These are phyloP conservation scores for Solanum pinnatisectum DNA, from an alignment of 257 asterid species.

Conservation along the genomic window DNA sequence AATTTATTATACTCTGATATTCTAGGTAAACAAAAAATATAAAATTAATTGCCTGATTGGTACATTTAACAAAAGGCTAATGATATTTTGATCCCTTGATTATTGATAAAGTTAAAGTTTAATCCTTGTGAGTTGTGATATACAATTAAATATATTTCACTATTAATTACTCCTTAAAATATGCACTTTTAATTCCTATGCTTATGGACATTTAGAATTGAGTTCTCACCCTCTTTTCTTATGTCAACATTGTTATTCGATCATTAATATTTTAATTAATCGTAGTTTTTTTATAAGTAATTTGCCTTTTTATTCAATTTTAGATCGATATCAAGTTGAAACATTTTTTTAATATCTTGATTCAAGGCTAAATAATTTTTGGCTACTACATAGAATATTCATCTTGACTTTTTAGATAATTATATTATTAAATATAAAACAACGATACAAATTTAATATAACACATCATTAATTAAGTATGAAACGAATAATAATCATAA, in stretches of 20 bases:
- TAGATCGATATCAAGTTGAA: background rate
- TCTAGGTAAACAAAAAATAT: background rate
- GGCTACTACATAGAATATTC: background rate
- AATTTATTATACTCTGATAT: background rate
- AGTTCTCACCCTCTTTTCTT: background rate
- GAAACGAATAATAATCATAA: background rate
- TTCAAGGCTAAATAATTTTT: background rate
- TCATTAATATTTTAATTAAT: background rate
- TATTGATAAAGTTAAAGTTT: background rate
- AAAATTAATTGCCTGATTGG: background rate
- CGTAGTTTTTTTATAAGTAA: rapidly evolving
- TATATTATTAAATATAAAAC: too few species aligned
- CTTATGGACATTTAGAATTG: too few species aligned
- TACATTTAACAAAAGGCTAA: background rate
- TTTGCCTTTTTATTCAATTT: background rate
- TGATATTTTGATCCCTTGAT: background rate
- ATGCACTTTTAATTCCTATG: background rate
- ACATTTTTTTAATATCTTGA: background rate
- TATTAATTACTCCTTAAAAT: background rate
- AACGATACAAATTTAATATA: too few species aligned
- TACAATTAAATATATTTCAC: background rate
- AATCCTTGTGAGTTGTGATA: background rate
- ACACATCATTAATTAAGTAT: too few species aligned
- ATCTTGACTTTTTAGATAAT: background rate
- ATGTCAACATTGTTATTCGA: too few species aligned